Base-by-base conservation (phyloP, 2,329 filamentous ascomycete species). In the Talaromyces rugulosus region DNA sequence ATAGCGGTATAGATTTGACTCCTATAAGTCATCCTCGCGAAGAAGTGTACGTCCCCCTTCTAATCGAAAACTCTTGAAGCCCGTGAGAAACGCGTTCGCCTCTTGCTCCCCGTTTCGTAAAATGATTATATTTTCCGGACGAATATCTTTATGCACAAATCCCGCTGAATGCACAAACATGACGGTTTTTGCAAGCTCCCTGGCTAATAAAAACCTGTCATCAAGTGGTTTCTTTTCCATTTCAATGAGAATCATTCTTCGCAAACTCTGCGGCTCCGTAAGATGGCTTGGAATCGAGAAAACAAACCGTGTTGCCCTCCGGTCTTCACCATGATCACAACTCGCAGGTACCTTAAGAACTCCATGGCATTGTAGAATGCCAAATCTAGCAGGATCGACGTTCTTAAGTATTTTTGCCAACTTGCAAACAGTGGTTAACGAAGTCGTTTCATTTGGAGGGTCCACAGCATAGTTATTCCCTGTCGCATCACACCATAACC, bases 1-100 rank as follows among this genome's bases (percentile, higher is more conserved):
- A 64, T 85, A 83, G 0, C 79, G 76, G 63, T 85, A 86, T 0
- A 85, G 47, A 55, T 84, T 80, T n/a, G 71, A 69, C 5, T 79
- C 68, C 77, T 75, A 80, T 0, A 63, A 67, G 1, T 59, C 59
- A 64, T 83, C 80, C 0, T 78, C 78, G 0, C 56, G 27, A 1
- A 65, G 66, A 4, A 67, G 23, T 0, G 80, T 80, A 4, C 63
- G 50, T 0, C 66, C 71, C 14, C 76, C 70, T 1, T 70, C 74
- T 0, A 55, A 59, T 1, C 80, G 76, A 54, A 83, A 72, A 0
- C 70, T 68, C 53, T 81, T 75, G 60, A 83, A 83, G 0, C 82
- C 81, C 5, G 81, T 63, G 0, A 84, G 73, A 56, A 77, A 82
- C 1, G 70, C 65, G 0, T 63, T 63, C 3, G 69, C 69, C 0